Base-by-base conservation (phyloP, 2,329 filamentous ascomycete species). In the Epichloe coenophiala region DNA sequence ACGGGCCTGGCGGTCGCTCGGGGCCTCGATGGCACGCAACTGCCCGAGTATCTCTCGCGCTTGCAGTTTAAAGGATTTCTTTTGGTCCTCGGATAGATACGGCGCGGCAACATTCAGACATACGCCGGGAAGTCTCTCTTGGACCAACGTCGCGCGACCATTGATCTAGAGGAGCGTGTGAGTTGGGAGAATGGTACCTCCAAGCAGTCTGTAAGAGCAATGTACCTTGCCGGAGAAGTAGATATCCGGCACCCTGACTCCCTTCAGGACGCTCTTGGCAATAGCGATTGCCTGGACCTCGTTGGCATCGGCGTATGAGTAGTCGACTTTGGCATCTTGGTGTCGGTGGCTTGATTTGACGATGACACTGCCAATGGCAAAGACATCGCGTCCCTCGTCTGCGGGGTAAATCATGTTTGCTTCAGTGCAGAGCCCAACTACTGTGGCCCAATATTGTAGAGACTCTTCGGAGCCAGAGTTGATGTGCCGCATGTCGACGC, bases 271-370 rank as follows among this genome's bases (percentile, higher is more conserved):
- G 2, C 47, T 51, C 51, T 57, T 63, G 21, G 62, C 67, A n/a
- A 69, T 36, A 49, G 54, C 48, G 54, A 59, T 60, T 21, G 65
- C 68, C n/a, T 57, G 40, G 2, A 64, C 49, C 51, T 72, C 69
- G 52, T 72, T 72, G 3, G 59, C 60, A 57, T 72, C 69, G 13
- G 65, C 63, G 49, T 63, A 68, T 11, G 68, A 66, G 57, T 65
- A 71, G 54, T 69, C 65, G 51, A 51, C 47, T 40, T 45, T 50
- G 3, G 23, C 31, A 19, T 48, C 21, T 5, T 51, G 36, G 40
- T 67, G 60, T 12, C 65, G 59, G 54, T 68, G 65, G 33, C 60
- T 61, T 5, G 68, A 68, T 53, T 69, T 69, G 52, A 69, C 51
- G 39, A 69, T 69, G 17, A 71, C 60, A 38, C 60, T 65, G 1